Percentiles rank a stretch among this genome's conserved stretches.
Evolutionary conservation across 257 asterid genomes (phyloP).

Genomic region (Nicotiana obtusifolia): DNA sequence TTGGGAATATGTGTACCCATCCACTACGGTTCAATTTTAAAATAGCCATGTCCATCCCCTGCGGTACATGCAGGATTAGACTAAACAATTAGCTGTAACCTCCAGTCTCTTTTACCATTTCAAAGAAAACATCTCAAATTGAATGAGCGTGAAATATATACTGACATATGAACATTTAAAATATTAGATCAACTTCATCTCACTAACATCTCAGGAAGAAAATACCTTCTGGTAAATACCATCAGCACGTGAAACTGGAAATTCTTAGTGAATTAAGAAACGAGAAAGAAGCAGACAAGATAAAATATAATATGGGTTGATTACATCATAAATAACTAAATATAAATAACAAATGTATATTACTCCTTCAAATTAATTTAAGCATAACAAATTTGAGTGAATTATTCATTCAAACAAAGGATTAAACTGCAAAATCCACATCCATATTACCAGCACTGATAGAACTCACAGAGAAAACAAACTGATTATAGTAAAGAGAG

Average conservation of each 20-base stretch:
- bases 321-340: no score
- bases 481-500: no score
- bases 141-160: background rate
- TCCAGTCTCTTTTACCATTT: background rate
- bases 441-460: no score
- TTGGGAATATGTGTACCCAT: conserved; percentile 94
- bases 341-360: no score
- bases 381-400: no score
- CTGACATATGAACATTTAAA: background rate
- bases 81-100: conserved; percentile 1
- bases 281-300: no score
- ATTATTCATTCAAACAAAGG: no score
- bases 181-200: background rate
- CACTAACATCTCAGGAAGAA: background rate
- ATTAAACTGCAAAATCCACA: no score
- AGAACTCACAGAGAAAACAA: no score
- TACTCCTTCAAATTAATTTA: no score
- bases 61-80: conserved; percentile 5
- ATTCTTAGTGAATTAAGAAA: no score
- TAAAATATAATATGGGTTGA: no score
- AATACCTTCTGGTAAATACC: conserved; percentile 84
- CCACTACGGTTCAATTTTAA: conserved; percentile 79
- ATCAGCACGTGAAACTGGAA: conserved; percentile 80
- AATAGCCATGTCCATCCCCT: conserved; percentile 94
- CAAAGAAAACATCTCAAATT: background rate